These are phyloP conservation scores for Didymella lethalis DNA, from an alignment of 2,329 filamentous ascomycete species.

Conservation along the genomic window DNA sequence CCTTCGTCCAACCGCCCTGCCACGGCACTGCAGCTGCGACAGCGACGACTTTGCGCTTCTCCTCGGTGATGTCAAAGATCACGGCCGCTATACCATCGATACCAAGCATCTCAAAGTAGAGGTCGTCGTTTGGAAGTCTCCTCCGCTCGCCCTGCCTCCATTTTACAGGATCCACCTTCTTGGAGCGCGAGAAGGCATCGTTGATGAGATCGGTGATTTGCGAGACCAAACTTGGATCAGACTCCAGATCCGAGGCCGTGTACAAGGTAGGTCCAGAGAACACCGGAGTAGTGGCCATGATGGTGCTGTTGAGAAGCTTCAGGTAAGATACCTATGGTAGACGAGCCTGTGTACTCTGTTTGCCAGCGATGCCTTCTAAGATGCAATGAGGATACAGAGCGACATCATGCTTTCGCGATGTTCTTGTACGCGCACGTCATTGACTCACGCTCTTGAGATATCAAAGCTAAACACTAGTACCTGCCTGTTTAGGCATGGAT, in stretches of 20 bases:
- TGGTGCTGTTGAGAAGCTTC: neutral
- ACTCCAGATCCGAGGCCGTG: slow-evolving; percentile 16
- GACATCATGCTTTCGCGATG: neutral
- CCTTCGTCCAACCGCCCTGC: slow-evolving; percentile 32
- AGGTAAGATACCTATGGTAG: neutral
- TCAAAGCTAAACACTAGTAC: slow-evolving; percentile 4
- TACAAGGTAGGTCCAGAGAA: slow-evolving; percentile 24
- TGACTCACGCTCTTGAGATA: slow-evolving; percentile 9
- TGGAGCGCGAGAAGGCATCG: slow-evolving; percentile 31
- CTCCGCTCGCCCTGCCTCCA: slow-evolving; percentile 20
- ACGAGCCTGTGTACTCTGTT: neutral
- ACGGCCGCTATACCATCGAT: slow-evolving; percentile 24
- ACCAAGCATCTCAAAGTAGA: slow-evolving; percentile 27
- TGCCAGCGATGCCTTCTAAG: neutral
- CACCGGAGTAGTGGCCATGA: slow-evolving; percentile 23
- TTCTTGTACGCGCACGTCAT: slow-evolving; percentile 6
- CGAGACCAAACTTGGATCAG: slow-evolving; percentile 18
- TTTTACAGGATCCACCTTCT: slow-evolving; percentile 20
- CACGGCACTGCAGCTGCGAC: slow-evolving; percentile 36
- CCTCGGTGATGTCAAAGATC: slow-evolving; percentile 25
- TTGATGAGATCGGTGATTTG: slow-evolving; percentile 31
- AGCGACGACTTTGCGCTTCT: slow-evolving; percentile 28
- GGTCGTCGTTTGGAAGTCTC: slow-evolving; percentile 27
- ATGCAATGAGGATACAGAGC: neutral
- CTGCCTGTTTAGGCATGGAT: slow-evolving; percentile 10